Conservation (phyloP, 1,284 basidiomycete genomes). For the Leccinum subrobustum region DNA sequence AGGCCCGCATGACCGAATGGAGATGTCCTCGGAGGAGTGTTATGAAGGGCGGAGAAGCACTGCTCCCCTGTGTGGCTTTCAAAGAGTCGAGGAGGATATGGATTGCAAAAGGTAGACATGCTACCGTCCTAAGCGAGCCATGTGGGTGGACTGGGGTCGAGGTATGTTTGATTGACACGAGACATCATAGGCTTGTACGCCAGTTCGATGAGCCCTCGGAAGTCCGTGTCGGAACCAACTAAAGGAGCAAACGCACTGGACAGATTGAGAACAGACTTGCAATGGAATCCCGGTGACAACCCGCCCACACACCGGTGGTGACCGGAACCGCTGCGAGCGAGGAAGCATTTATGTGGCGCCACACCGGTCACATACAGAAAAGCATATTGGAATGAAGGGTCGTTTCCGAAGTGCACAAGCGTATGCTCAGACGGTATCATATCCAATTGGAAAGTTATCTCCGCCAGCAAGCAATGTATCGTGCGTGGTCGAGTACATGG, state of each 20-base stretch:
- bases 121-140: background rate
- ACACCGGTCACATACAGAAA: background rate
- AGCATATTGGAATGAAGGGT: background rate
- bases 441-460: background rate
- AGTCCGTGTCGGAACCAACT: background rate
- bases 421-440: too few relatives aligned
- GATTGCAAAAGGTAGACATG: background rate
- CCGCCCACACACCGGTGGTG: slow-evolving; percentile 12
- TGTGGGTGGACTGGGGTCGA: background rate
- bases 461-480: background rate
- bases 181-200: background rate
- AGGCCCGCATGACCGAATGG: background rate
- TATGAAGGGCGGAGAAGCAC: background rate
- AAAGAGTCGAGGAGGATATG: background rate
- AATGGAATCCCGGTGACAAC: background rate
- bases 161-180: slow-evolving; percentile 1
- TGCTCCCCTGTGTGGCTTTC: background rate
- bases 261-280: background rate
- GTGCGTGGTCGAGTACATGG: too few relatives aligned
- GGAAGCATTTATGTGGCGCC: background rate
- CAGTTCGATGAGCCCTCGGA: background rate
- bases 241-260: background rate
- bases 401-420: background rate
- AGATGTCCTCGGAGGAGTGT: slow-evolving; percentile 4
- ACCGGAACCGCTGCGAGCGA: slow-evolving; percentile 13